These are phyloP conservation scores for Gossypium bickii DNA, from an alignment of 345 rosid genomes.

Conservation along the genomic window DNA sequence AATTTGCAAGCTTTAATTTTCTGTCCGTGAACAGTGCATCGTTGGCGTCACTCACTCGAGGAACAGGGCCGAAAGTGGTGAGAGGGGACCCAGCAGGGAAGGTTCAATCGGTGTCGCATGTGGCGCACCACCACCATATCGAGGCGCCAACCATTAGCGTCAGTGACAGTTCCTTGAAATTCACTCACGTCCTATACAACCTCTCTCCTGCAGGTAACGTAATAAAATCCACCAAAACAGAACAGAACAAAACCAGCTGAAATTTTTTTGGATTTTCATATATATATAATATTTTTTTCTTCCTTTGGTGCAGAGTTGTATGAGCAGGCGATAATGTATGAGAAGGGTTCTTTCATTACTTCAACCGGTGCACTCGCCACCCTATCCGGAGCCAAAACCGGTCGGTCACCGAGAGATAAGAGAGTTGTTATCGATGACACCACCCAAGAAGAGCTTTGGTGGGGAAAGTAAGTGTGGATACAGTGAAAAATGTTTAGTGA, in stretches of 20 bases:
- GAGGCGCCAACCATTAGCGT: conserved; percentile 52
- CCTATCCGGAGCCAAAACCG: conserved; percentile 96
- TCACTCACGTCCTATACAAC: conserved; percentile 94
- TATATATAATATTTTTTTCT: too few relatives aligned
- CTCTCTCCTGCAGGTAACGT: conserved; percentile 86
- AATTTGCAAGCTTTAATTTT: background rate
- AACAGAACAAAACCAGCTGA: too few relatives aligned
- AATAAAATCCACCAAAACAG: background rate
- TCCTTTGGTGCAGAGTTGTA: conserved; percentile 57
- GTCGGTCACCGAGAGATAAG: conserved; percentile 90
- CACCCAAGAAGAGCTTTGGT: conserved; percentile 80
- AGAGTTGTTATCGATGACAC: conserved; percentile 82
- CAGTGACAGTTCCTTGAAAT: conserved; percentile 91
- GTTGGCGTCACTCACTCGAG: conserved; percentile 86
- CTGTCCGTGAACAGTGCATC: conserved; percentile 61
- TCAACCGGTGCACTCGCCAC: conserved; percentile 91
- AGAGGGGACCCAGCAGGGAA: conserved; percentile 81
- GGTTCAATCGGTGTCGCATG: conserved; percentile 37
- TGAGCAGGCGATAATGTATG: conserved; percentile 83
- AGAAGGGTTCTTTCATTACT: conserved; percentile 87
- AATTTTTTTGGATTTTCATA: too few relatives aligned
- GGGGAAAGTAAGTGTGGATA: conserved; percentile 79
- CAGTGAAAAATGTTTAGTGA: background rate
- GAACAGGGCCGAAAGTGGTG: conserved; percentile 84
- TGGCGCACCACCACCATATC: conserved; percentile 29